Conservation (phyloP, 306 rosid species). For the Begonia fuchsioides region DNA sequence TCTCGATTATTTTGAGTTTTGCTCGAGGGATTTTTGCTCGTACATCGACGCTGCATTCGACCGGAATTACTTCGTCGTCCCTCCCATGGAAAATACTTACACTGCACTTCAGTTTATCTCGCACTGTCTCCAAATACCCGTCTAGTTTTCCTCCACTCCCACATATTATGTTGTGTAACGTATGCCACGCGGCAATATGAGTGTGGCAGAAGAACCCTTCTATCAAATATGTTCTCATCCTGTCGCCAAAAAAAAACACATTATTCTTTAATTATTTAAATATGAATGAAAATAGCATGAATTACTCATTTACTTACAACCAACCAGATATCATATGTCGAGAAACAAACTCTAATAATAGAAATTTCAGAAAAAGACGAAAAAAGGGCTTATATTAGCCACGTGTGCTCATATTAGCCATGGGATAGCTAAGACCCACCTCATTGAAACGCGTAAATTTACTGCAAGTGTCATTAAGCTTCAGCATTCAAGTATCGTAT, state of each 20-base stretch:
- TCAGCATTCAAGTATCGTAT: too few relatives aligned
- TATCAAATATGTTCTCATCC: constrained; percentile 57
- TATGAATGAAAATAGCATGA: too few relatives aligned
- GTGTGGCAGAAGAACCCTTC: constrained; percentile 98
- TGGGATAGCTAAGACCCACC: too few relatives aligned
- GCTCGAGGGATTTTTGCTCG: constrained; percentile 53
- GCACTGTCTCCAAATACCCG: constrained; percentile 31
- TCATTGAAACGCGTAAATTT: too few relatives aligned
- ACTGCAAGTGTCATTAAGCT: too few relatives aligned
- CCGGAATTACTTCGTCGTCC: constrained; percentile 66
- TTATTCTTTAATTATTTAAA: too few relatives aligned
- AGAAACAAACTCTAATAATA: too few relatives aligned
- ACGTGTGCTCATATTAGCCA: too few relatives aligned
- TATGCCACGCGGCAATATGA: constrained; percentile 97
- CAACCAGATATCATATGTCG: too few relatives aligned
- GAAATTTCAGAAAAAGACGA: too few relatives aligned
- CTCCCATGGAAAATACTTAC: constrained; percentile 66
- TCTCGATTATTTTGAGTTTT: constrained; percentile 38
- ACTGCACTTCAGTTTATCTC: constrained; percentile 35
- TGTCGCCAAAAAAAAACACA: constrained; percentile 4
- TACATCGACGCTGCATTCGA: constrained; percentile 60
- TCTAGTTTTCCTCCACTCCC: constrained; percentile 68
- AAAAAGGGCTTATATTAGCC: too few relatives aligned
- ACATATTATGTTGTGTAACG: constrained; percentile 80
- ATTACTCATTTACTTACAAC: too few relatives aligned